Evolutionary conservation across 768 basidiomycete species (phyloP).

Genomic region (Roridomyces roridus): DNA sequence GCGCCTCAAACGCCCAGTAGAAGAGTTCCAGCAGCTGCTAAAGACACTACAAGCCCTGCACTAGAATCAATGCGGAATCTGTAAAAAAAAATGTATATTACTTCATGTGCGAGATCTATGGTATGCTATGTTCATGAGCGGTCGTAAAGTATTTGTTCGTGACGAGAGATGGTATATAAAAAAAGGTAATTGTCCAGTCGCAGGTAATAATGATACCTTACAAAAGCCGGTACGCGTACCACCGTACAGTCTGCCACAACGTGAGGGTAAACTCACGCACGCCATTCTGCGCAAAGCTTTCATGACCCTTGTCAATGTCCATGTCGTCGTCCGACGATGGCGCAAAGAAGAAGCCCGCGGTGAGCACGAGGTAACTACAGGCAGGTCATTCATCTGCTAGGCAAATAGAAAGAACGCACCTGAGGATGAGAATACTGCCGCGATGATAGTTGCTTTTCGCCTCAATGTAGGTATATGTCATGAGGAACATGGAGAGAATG

Average conservation of each 20-base stretch:
- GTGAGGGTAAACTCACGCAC: conserved; percentile 44
- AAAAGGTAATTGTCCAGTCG: conserved; percentile 6
- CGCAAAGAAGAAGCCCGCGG: conserved; percentile 92
- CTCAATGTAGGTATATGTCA: conserved; percentile 99
- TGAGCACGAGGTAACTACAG: conserved; percentile 86
- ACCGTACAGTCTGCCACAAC: conserved; percentile 45
- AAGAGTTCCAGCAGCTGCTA: conserved; percentile 46
- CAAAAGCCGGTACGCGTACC: conserved; percentile 37
- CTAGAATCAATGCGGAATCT: no score
- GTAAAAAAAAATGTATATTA: no score
- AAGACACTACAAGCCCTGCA: conserved; percentile 52
- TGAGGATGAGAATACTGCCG: conserved; percentile 93
- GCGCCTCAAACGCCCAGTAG: conserved; percentile 50
- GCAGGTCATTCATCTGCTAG: conserved; percentile 10
- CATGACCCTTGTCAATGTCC: conserved; percentile 40
- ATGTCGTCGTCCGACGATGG: conserved; percentile 54
- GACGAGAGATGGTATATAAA: background rate
- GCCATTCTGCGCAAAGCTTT: conserved; percentile 12
- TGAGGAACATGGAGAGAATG: conserved; percentile 93
- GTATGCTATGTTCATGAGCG: conserved; percentile 13
- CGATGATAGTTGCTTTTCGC: conserved; percentile 99
- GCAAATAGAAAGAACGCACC: conserved; percentile 51
- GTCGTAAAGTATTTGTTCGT: conserved; percentile 21
- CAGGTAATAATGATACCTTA: conserved; percentile 25
- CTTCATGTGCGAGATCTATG: conserved; percentile 16